Evolutionary conservation across 2,329 filamentous ascomycete species (phyloP).

Genomic region (Fusarium algeriense): DNA sequence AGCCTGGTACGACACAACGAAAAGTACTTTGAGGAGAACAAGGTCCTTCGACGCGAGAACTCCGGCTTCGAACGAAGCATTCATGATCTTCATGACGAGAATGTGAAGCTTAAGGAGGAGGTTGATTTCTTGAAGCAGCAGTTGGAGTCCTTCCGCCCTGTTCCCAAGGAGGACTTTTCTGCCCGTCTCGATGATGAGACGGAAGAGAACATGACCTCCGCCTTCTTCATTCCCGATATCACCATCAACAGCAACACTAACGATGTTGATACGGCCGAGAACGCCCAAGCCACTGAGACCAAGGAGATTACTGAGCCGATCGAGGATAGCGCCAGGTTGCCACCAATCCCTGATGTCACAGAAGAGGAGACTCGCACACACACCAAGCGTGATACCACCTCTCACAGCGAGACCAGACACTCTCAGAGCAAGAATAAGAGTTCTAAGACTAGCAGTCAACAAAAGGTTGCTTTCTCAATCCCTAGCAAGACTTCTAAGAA

Average conservation of each 20-base stretch:
- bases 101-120: slow-evolving; percentile 61
- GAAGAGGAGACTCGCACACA: slow-evolving; percentile 47
- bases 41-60: slow-evolving; percentile 62
- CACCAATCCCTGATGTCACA: slow-evolving; percentile 47
- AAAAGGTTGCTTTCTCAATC: slow-evolving; percentile 59
- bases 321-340: slow-evolving; percentile 49
- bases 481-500: slow-evolving; percentile 52
- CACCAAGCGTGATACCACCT: slow-evolving; percentile 48
- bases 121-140: slow-evolving; percentile 61
- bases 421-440: slow-evolving; percentile 47
- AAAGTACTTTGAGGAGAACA: slow-evolving; percentile 67
- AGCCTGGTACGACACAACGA: slow-evolving; percentile 68
- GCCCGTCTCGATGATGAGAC: slow-evolving; percentile 53
- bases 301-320: slow-evolving; percentile 52
- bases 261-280: slow-evolving; percentile 40
- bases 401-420: slow-evolving; percentile 48
- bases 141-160: slow-evolving; percentile 57
- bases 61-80: slow-evolving; percentile 61
- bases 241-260: slow-evolving; percentile 60
- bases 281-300: slow-evolving; percentile 51
- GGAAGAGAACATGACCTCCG: slow-evolving; percentile 69
- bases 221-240: slow-evolving; percentile 70
- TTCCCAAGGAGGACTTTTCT: slow-evolving; percentile 54
- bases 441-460: slow-evolving; percentile 45
- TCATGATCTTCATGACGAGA: slow-evolving; percentile 60